Conservation (phyloP, 306 rosid species). For the Inga oerstediana region DNA sequence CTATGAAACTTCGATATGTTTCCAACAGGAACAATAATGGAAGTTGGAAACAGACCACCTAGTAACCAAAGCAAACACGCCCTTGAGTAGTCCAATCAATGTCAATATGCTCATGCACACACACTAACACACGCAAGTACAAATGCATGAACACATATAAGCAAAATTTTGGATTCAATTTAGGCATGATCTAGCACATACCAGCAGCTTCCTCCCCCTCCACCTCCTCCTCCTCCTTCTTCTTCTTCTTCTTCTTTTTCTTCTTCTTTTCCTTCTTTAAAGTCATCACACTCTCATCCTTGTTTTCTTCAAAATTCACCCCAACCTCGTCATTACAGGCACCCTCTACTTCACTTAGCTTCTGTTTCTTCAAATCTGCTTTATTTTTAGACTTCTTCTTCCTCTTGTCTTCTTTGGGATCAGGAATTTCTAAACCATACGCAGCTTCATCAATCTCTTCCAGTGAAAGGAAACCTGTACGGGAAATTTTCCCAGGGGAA, state of each 20-base stretch:
- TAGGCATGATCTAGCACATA: conserved; percentile 39
- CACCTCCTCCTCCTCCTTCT: conserved; percentile 43
- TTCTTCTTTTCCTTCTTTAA: conserved; percentile 47
- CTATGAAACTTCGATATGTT: not conserved
- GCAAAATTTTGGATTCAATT: not conserved
- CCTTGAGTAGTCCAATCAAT: not conserved
- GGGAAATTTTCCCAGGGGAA: not conserved
- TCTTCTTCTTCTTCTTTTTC: conserved; percentile 48
- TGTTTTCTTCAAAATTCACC: conserved; percentile 31
- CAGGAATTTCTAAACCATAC: conserved; percentile 65
- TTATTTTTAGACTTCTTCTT: conserved; percentile 37
- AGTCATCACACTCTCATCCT: conserved; percentile 38
- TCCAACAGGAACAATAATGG: not conserved
- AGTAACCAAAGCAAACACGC: not conserved
- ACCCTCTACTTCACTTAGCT: conserved; percentile 31
- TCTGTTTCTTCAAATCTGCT: conserved; percentile 41
- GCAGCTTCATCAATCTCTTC: conserved; percentile 90
- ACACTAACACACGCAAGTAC: not conserved
- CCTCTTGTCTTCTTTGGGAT: conserved; percentile 40
- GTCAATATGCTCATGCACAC: not conserved
- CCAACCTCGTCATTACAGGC: conserved; percentile 30
- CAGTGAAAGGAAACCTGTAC: conserved; percentile 77
- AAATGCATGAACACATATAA: not conserved
- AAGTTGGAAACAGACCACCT: not conserved
- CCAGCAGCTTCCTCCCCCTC: conserved; percentile 48